Conservation (phyloP, 1,284 basidiomycete genomes). For the Trichosporon sp. region DNA sequence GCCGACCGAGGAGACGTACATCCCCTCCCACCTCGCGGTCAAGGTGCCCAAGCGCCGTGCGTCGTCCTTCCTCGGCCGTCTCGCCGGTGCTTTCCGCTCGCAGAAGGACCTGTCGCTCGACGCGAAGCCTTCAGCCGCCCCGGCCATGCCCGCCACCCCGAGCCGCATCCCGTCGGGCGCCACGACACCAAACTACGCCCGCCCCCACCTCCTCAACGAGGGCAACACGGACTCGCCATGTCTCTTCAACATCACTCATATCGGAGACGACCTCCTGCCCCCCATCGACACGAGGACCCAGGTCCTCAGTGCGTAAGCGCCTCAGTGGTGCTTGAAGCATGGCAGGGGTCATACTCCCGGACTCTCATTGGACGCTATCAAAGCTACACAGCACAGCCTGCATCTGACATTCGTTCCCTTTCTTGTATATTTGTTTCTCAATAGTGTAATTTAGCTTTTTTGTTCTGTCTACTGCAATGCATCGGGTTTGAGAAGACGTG, state of each 20-base stretch:
- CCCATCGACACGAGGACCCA: neutral
- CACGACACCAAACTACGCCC: slow-evolving; percentile 8
- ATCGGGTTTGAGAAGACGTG: too few species aligned
- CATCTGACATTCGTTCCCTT: neutral
- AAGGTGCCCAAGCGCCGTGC: slow-evolving; percentile 3
- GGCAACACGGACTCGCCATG: slow-evolving; percentile 23
- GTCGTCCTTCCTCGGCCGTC: slow-evolving; percentile 7
- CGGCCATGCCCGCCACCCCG: neutral
- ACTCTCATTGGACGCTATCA: too few species aligned
- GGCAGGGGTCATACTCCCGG: neutral
- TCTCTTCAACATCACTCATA: slow-evolving; percentile 22
- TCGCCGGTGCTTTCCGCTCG: slow-evolving; percentile 12
- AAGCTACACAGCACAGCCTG: too few species aligned
- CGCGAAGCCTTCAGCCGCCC: neutral
- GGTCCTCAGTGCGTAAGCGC: neutral
- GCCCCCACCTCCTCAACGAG: slow-evolving; percentile 18
- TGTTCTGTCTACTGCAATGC: neutral
- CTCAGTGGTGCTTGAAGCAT: too few species aligned
- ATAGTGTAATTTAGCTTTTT: neutral
- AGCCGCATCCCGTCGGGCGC: neutral
- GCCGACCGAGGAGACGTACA: neutral
- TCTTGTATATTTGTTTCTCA: neutral
- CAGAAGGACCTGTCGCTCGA: slow-evolving; percentile 10
- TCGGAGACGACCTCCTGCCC: neutral
- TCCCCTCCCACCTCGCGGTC: neutral